Percentiles rank a stretch among this genome's conserved stretches.
Conservation (phyloP, 139 green algal species). For the Tetraselmis striata region DNA sequence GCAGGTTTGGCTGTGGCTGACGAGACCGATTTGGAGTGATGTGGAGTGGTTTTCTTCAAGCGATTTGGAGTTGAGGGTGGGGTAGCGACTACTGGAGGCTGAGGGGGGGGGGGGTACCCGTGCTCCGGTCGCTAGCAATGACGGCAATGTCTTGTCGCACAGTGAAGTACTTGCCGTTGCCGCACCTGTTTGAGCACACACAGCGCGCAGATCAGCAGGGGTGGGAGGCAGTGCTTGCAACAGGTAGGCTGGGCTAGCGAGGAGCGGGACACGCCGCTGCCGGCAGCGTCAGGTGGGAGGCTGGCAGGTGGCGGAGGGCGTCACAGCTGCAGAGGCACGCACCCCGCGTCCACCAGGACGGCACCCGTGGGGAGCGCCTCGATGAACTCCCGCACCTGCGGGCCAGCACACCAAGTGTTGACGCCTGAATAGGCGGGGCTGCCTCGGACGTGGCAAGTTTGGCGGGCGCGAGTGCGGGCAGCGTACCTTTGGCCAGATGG, state of each 20-base stretch:
- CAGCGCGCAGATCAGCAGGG: background rate
- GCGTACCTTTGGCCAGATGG: background rate
- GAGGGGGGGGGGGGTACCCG: too few relatives aligned
- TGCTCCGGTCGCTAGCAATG: slow-evolving; percentile 67
- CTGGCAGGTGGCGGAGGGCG: background rate
- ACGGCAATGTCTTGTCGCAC: slow-evolving; percentile 66
- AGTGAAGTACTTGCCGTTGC: slow-evolving; percentile 97
- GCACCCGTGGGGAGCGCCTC: slow-evolving; percentile 48
- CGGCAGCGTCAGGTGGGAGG: background rate
- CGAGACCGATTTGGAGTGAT: too few relatives aligned
- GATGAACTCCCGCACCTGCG: slow-evolving; percentile 82
- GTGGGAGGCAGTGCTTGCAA: background rate
- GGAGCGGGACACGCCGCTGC: background rate
- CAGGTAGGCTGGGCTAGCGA: background rate
- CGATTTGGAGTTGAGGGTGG: too few relatives aligned
- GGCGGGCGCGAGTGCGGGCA: background rate
- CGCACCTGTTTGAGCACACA: slow-evolving; percentile 36
- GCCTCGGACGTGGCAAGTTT: background rate
- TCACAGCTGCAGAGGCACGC: too few relatives aligned
- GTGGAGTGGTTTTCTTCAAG: too few relatives aligned
- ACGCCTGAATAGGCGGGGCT: background rate
- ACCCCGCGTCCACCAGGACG: slow-evolving; percentile 87
- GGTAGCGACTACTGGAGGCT: too few relatives aligned
- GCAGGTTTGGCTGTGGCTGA: too few relatives aligned
- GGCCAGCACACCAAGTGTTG: too few relatives aligned